These are phyloP conservation scores for Colletotrichum gigasporum DNA, from an alignment of 2,329 filamentous ascomycete species.

Conservation along the genomic window DNA sequence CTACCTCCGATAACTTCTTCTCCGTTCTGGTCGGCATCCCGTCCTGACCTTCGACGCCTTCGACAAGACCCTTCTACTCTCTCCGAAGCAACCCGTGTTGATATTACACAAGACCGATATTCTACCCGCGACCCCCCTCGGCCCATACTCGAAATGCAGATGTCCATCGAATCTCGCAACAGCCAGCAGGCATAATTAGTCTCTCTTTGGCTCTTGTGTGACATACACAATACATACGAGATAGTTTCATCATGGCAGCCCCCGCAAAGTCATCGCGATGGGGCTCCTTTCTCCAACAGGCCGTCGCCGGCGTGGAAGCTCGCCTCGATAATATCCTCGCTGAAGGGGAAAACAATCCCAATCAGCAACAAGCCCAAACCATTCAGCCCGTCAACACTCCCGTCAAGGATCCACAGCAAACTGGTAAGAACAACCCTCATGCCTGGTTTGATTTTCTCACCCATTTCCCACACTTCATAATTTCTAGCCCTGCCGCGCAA, in stretches of 20 bases:
- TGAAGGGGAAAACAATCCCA: constrained; percentile 66
- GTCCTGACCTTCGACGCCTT: no score
- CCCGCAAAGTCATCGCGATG: constrained; percentile 70
- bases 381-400: neutral
- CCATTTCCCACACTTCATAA: constrained; percentile 17
- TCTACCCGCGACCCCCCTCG: neutral
- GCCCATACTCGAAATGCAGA: constrained; percentile 18
- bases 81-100: no score
- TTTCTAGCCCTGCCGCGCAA: neutral
- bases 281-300: constrained; percentile 86
- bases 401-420: constrained; percentile 3
- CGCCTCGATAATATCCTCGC: constrained; percentile 90
- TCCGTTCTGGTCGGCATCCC: no score
- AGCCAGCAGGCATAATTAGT: constrained; percentile 19
- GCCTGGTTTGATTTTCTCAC: neutral
- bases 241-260: constrained; percentile 52
- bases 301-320: constrained; percentile 93
- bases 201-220: constrained; percentile 36
- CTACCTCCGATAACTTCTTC: no score
- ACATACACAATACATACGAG: constrained; percentile 32
- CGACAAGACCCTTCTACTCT: no score
- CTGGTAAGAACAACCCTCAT: constrained; percentile 3
- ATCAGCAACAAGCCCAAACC: neutral
- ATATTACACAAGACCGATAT: no score
- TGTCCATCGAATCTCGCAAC: neutral